Evolutionary conservation across 1,139 yeast species (phyloP), one percentile per base, ranked within the genome.

Genomic region (Lodderomyces orthopsilosis): DNA sequence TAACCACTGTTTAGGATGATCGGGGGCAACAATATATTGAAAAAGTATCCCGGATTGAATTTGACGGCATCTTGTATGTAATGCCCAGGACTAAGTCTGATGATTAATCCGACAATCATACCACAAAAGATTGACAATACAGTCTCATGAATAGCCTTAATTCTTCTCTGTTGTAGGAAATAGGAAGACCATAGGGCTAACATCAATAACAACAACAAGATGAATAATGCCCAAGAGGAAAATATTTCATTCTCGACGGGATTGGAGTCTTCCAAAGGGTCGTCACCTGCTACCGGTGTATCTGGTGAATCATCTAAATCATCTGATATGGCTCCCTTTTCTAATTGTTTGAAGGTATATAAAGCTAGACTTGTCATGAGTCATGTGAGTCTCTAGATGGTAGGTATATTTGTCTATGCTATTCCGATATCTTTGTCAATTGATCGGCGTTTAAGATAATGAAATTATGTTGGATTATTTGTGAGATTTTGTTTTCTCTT

Each of bases 231-330:
- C 99, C 98, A 94, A 0, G 96, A 88, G 8, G 95, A 85, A 62
- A 90, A 93, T 56, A 93, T 90, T 63, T 93, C 98, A 56, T 93
- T 96, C 2, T 94, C 83, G n/a, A 90, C 87, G 0, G 98, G 97
- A 57, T 88, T 89, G n/a, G 83, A 75, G 27, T 79, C 83, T 13
- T 80, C 81, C 37, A 65, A 53, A 22, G 46, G 46, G 18, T 63
- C 82, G 40, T 79, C 83, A 46, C 79, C 87, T 0, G 85, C 75
- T 38, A 73, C 53, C 13, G 77, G 64, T 21, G 68, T 56, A 41
- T 75, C 83, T 4, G 83, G 80, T 5, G 66, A 56, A 35, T 71
- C 77, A 18, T 63, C 66, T n/a, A 56, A 53, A 33, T 54, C 62
- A 30, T 53, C 54, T 15, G 57, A 51, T 34, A 65, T 35, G 9